Base-by-base conservation (phyloP, 495 filamentous ascomycete genomes). In the Aspergillus egyptiacus region DNA sequence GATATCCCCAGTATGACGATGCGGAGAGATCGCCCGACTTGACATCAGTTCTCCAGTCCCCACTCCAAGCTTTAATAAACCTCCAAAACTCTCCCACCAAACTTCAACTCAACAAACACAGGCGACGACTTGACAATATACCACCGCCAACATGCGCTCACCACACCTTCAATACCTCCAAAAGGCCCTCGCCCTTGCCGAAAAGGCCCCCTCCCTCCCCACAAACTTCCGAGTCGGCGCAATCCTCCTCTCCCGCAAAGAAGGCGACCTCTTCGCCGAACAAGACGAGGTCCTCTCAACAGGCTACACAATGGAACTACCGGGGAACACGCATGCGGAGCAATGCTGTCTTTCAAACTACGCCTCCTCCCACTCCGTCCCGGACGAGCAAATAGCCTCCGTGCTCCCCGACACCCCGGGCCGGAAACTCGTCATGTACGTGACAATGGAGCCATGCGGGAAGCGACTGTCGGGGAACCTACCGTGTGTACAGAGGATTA, bases 151-250 rank as follows among this genome's bases (percentile, higher is more conserved):
- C 15, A 58, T 53, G 57, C 48, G 50, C 48, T 62, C 67, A 47
- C 59, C 59, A 47, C 90, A 94, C 64, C 50, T 66, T 24, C 66
- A 66, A 19, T 86, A 86, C 66, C 86, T 97, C 71, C 75, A 70
- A 38, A 70, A 84, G 42, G 86, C 87, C 41, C 79, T 98, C 30
- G 64, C 72, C 30, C 75, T 89, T 31, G 91, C 93, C 7, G 72
- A 78, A 24, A 74, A 85, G 56, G 91, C 90, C 2, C 84, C 86
- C 9, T 85, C 87, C 4, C 89, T 86, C 43, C 84, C 91, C 9
- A 89, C 88, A 33, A 96, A 96, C 66, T 98, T 87, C 72, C 81
- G 91, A 51, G 90, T 98, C 30, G 93, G 93, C 48, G 93, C 93
- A 6, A 58, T 96, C 35, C 70, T 97, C 23, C 72, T 95, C 22